Base-by-base conservation (phyloP, 108 stramenopile genomes). In the Poteriospumella lacustris region DNA sequence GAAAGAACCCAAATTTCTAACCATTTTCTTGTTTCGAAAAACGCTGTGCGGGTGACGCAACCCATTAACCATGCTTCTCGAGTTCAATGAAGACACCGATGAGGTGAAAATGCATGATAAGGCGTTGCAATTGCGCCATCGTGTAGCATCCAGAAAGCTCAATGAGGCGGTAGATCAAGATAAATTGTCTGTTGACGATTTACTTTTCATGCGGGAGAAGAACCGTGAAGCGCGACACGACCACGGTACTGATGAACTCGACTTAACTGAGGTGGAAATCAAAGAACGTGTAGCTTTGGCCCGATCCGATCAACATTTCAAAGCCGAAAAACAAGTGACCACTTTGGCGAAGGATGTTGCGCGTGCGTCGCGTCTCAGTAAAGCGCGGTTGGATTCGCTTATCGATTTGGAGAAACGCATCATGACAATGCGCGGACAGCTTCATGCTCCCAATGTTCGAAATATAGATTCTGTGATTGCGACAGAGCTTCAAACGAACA, bases 381-480 rank as follows among this genome's bases (percentile, higher is more conserved):
- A 73, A 73, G 12, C 70, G 9, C 5, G 33, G 36, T 15, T 73
- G 24, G 70, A 73, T 73, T 15, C 70, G 5, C 42, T 73, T 12
- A 73, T 9, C 31, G 70, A 73, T 73, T 24, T 73, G 5, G 70
- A 73, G 24, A 42, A 42, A 33, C 70, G 70, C 33, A 73, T 73
- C 33, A 39, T 26, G 5, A 73, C 5, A 42, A 73, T 73, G 70
- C 26, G 70, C 26, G 5, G 36, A 42, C 43, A 73, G 36, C 42
- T 73, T 28, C 15, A 73, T 5, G 12, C 38, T 26, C 5, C 9
- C n/a, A n/a, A n/a, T n/a, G n/a, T n/a, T n/a, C n/a, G n/a, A n/a
- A n/a, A n/a, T n/a, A n/a, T n/a, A n/a, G n/a, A n/a, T n/a, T n/a
- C n/a, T n/a, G n/a, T n/a, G n/a, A n/a, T n/a, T n/a, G n/a, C n/a